phyloP scores from a whole-genome alignment of 805 yeast species.

The Wickerhamiella nectarea region DNA sequence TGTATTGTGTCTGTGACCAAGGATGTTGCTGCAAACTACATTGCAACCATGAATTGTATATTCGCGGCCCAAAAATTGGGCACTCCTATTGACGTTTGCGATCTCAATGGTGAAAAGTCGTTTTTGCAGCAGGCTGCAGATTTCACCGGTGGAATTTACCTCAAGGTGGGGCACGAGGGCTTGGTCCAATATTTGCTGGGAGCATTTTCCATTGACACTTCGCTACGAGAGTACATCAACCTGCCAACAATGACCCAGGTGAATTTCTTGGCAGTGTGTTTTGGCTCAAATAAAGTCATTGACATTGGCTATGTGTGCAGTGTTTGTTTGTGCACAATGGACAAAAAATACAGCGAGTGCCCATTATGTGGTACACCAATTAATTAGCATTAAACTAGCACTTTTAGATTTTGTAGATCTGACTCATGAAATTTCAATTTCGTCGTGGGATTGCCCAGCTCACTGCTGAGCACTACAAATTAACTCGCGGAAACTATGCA shows the following conservation, averaged over 20 bases:
- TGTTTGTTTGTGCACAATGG: constrained; percentile 67
- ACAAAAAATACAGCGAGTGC: constrained; percentile 47
- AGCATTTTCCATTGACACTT: constrained; percentile 78
- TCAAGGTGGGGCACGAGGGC: constrained; percentile 53
- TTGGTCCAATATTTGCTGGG: constrained; percentile 68
- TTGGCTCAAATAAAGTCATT: constrained; percentile 75
- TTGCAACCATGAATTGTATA: constrained; percentile 87
- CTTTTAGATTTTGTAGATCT: too few species aligned
- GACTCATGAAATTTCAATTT: constrained; percentile 1
- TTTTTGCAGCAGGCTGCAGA: constrained; percentile 93
- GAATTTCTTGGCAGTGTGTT: constrained; percentile 91
- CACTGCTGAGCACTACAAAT: constrained; percentile 57
- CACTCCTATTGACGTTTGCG: constrained; percentile 81
- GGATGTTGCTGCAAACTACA: constrained; percentile 68
- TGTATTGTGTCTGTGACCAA: constrained; percentile 53
- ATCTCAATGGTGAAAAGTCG: constrained; percentile 57
- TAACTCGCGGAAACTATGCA: constrained; percentile 38
- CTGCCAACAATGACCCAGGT: constrained; percentile 75
- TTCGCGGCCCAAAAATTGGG: constrained; percentile 86
- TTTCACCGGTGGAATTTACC: constrained; percentile 82
- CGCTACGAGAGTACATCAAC: constrained; percentile 58
- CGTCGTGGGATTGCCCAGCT: constrained; percentile 25
- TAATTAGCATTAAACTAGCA: background rate
- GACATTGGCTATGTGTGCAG: constrained; percentile 93
- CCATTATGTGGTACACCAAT: constrained; percentile 48